These are phyloP conservation scores for Globisporangium alternatum DNA, from an alignment of 352 stramenopile species.

Conservation along the genomic window DNA sequence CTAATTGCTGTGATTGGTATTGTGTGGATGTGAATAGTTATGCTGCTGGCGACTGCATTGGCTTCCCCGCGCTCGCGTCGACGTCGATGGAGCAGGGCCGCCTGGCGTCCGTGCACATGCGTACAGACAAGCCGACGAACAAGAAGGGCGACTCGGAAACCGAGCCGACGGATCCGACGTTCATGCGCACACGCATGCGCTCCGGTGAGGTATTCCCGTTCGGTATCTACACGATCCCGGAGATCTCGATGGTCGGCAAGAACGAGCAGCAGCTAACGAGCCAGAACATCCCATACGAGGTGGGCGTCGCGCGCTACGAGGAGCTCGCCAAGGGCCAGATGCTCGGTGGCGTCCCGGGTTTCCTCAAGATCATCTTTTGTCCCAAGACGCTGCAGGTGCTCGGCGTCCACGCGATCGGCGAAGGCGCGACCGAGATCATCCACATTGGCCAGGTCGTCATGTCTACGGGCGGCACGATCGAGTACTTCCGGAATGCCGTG, in stretches of 20 bases:
- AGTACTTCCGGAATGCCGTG: slow-evolving; percentile 90
- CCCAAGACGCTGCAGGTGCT: slow-evolving; percentile 69
- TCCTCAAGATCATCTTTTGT: slow-evolving; percentile 88
- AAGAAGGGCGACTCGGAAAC: slow-evolving; percentile 39
- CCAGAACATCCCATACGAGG: slow-evolving; percentile 72
- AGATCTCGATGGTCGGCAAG: slow-evolving; percentile 90
- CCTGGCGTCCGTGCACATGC: slow-evolving; percentile 86
- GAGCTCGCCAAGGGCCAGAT: slow-evolving; percentile 86
- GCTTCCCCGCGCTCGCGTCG: slow-evolving; percentile 85
- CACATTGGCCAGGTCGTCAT: slow-evolving; percentile 88
- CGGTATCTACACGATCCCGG: slow-evolving; percentile 86
- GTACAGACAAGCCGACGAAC: slow-evolving; percentile 63
- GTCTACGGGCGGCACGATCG: slow-evolving; percentile 78
- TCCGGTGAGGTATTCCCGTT: slow-evolving; percentile 87
- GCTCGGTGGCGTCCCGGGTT: slow-evolving; percentile 71
- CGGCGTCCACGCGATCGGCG: slow-evolving; percentile 80
- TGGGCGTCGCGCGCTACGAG: slow-evolving; percentile 76
- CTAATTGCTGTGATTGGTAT: neutral
- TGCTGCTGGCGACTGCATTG: slow-evolving; percentile 89
- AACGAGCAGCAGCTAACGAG: slow-evolving; percentile 85
- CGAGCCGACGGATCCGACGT: slow-evolving; percentile 58
- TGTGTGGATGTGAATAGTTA: slow-evolving; percentile 41
- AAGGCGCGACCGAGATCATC: slow-evolving; percentile 89
- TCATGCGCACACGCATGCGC: slow-evolving; percentile 76
- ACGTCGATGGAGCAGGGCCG: slow-evolving; percentile 91